Base-by-base conservation (phyloP, 2,329 filamentous ascomycete species). In the Xylaria sp. region DNA sequence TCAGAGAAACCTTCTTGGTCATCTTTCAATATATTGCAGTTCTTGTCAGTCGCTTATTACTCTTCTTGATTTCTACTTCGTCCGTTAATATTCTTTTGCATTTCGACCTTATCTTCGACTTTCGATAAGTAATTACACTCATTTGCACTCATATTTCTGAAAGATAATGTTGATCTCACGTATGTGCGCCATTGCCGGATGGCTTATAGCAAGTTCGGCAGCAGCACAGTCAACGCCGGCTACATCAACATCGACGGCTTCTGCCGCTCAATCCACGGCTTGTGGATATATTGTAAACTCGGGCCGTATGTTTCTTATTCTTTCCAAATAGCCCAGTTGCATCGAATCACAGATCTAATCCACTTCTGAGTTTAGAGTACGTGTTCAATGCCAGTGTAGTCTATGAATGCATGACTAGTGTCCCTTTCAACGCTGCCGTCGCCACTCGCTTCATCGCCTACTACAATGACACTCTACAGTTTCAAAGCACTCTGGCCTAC, bases 361-460 rank as follows among this genome's bases (percentile, higher is more conserved):
- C 17, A 7, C 40, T 6, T 42, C 40, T 15, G 13, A 7, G 40
- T 6, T 42, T 17, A 42, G 40, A 42, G 3, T 42, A 17, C 2
- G 15, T 42, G 4, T n/a, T n/a, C 17, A 42, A 7, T 15, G 40
- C 40, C 40, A 42, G 15, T 5, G 15, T 42, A 15, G 13, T 42
- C 40, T 42, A 80, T 66, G 75, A 78, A 3, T 86, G 84, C 66
- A 75, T 85, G 17, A 78, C 70, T 3, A 81, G 75, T 20, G 81
- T 85, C 5, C 83, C 84, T 0, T 84, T 86, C 71, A 80, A 83
- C 61, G 26, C 77, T 4, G 82, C 80, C 5, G 80, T 82, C 1
- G 83, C 83, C 1, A 73, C 78, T 6, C 75, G 80, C 1, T 83
- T 85, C 65, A 68, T 85, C 5, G 66, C 79, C 5, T 85, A 85